Evolutionary conservation across 305 asterid genomes (phyloP), one percentile per base, ranked within the genome.

Genomic region (Rubia tinctorum): DNA sequence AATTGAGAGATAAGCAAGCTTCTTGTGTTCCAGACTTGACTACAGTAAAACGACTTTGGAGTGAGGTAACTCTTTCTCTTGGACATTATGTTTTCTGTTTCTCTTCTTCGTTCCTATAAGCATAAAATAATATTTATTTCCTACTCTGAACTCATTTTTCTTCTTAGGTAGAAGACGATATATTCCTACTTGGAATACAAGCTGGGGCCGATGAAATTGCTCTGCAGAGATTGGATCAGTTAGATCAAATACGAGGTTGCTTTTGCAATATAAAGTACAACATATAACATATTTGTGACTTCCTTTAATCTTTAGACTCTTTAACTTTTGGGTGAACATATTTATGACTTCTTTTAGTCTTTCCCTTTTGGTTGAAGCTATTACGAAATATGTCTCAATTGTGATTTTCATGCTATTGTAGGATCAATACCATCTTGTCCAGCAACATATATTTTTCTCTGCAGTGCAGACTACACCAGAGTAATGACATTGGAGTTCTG

Each of bases 341-440:
- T 51, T 22, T 55, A 51, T 34, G 69, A 72, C 62, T n/a, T 71
- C 20, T 53, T 49, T 72, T 59, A 70, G 53, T 42, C 60, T 56
- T 42, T 5, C 13, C 73, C 39, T 25, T 14, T 69, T 27, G 66
- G 63, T 51, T 58, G 66, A 71, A 68, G 66, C 44, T 44, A 30
- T 78, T 65, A n/a, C 56, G n/a, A 74, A 22, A 37, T 69, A 62
- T 71, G 55, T 74, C 61, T 76, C 68, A 62, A 76, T 68, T 61
- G 68, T 78, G 79, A 78, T 42, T 80, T 71, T 81, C 56, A 74
- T 71, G 42, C 51, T 53, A 53, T 53, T 53, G 22, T 78, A 94
- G 99, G 92, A 77, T 87, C 85, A 73, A 84, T 94, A 71, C 96
- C 99, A 47, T 84, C 90, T 56, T 89, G 97, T 82, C 91, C 90